Evolutionary conservation across 352 stramenopile species (phyloP).

Genomic region (Globisporangium canariense): DNA sequence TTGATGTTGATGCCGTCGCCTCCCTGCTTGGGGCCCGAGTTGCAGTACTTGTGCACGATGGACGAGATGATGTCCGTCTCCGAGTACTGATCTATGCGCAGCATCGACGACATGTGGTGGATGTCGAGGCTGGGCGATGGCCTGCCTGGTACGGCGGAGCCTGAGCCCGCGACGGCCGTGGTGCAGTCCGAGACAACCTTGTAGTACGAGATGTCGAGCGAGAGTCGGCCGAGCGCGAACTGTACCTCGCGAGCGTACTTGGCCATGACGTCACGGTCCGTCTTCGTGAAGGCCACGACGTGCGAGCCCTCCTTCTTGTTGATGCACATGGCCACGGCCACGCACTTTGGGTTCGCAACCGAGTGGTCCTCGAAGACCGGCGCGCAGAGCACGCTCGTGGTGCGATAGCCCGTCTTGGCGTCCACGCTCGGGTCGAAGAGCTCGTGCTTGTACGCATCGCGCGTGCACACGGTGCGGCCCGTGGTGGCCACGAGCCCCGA

Average conservation of each 20-base stretch:
- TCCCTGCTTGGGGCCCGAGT: constrained; percentile 14
- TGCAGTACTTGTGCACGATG: constrained; percentile 56
- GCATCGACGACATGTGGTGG: constrained; percentile 20
- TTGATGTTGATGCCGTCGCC: background rate
- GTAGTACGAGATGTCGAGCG: constrained; percentile 78
- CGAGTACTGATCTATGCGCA: constrained; percentile 27
- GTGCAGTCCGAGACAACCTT: constrained; percentile 58
- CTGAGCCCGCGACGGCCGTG: constrained; percentile 18
- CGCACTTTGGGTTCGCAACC: constrained; percentile 41
- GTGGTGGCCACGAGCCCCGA: constrained; percentile 67
- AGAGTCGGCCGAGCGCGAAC: constrained; percentile 58
- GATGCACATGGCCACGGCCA: constrained; percentile 83
- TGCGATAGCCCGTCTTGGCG: constrained; percentile 69
- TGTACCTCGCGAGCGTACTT: constrained; percentile 67
- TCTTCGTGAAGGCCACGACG: constrained; percentile 66
- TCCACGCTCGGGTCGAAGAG: constrained; percentile 71
- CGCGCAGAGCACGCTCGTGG: constrained; percentile 69
- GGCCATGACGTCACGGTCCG: constrained; percentile 50
- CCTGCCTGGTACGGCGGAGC: too few species aligned
- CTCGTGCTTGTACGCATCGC: constrained; percentile 71
- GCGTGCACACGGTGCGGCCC: constrained; percentile 46
- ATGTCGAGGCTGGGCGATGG: background rate
- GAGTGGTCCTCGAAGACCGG: constrained; percentile 71
- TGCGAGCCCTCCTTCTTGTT: constrained; percentile 84
- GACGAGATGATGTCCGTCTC: constrained; percentile 60